Base-by-base conservation (phyloP, 2,329 filamentous ascomycete genomes). In the Albophoma yamanashiensis region DNA sequence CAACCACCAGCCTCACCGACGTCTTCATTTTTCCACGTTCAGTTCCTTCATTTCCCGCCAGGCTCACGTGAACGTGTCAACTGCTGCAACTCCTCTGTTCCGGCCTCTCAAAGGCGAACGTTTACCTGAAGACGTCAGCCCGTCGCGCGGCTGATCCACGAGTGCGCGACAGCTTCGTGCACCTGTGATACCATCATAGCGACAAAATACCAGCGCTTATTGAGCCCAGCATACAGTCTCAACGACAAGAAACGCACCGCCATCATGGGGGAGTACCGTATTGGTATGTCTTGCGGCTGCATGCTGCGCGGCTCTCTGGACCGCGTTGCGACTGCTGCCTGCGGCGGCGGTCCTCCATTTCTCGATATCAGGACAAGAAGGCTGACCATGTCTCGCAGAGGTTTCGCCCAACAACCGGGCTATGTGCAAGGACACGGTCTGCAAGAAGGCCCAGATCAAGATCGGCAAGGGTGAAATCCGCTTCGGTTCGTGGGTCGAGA, bases 391-490 rank as follows among this genome's bases (percentile, higher is more conserved):
- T 15, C 43, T 12, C 38, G n/a, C 68, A 95, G 92, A 96, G 73
- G 66, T 88, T 39, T 83, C 89, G n/a, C 75, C 79, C 55, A 88
- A 82, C 70, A 83, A 81, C 67, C 88, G 92, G 61, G 90, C 92
- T 58, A 83, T 78, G 57, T 97, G 92, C 77, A 81, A 86, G 63
- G 87, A 87, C 69, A 79, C 77, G 6, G 79, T 86, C 63, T 97
- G 93, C 80, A 92, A 92, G 73, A 80, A 88, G 2, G 76, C 75
- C 1, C 78, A 70, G 1, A 70, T 81, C 68, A 96, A 96, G 75
- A 91, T 96, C 69, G 65, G 68, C 34, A 96, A 96, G 76, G 91
- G 88, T 60, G 85, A 91, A 64, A 76, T 96, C 3, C 88, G 93
- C 59, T 83, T 92, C 58, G 93, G 89, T 50, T 82, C 81, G 27